These are phyloP conservation scores for Fraxinus dipetala DNA, from an alignment of 305 asterid genomes.

Conservation along the genomic window DNA sequence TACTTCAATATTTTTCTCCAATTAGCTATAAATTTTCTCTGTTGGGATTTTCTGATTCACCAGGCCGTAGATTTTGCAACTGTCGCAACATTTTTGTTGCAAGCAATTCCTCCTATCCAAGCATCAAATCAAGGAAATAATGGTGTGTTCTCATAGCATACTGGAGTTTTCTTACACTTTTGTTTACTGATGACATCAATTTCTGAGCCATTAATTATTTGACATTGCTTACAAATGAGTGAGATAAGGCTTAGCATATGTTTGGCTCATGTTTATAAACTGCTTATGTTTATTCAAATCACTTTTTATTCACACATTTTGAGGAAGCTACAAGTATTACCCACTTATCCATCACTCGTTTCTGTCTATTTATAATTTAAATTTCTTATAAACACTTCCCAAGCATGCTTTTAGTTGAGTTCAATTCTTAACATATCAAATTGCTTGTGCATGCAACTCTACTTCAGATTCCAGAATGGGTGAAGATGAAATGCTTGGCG, in stretches of 20 bases:
- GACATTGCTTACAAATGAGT: not conserved
- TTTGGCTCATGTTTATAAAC: not conserved
- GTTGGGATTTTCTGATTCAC: constrained; percentile 24
- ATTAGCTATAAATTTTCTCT: constrained; percentile 20
- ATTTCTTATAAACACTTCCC: not conserved
- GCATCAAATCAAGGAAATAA: constrained; percentile 53
- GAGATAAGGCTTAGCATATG: not conserved
- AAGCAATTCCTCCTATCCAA: constrained; percentile 70
- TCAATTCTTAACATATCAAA: not conserved
- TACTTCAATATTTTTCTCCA: constrained; percentile 5
- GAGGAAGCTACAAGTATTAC: not conserved
- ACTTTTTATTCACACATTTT: not conserved
- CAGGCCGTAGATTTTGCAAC: constrained; percentile 88
- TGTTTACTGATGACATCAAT: constrained; percentile 11
- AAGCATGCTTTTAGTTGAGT: not conserved
- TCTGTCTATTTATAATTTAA: not conserved
- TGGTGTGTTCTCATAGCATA: constrained; percentile 35
- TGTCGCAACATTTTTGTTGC: constrained; percentile 71
- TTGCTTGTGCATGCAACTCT: constrained; percentile 18
- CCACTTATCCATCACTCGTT: not conserved
- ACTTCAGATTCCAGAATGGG: constrained; percentile 47
- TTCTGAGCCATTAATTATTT: not conserved
- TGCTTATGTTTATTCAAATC: not conserved
- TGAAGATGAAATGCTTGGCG: constrained; percentile 77
- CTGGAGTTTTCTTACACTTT: not conserved